Evolutionary conservation across 169 alveolate species (phyloP).

Genomic region (Cyclospora cayetanensis): DNA sequence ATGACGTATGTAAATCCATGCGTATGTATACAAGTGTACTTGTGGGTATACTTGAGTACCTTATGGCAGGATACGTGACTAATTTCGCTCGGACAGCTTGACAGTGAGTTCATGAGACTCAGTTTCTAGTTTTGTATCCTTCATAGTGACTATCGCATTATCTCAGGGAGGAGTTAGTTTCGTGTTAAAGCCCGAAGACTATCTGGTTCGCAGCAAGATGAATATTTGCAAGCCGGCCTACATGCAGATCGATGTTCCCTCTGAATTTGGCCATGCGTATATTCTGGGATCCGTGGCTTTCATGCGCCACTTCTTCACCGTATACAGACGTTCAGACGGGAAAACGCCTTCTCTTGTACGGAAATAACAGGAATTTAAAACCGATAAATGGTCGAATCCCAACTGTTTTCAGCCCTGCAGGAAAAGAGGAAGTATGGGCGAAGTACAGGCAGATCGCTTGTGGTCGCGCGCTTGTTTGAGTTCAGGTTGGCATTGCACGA

Average conservation of each 20-base stretch:
- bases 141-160: too few relatives aligned
- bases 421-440: not conserved
- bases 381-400: not conserved
- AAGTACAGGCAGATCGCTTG: not conserved
- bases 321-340: slow-evolving; percentile 76
- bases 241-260: slow-evolving; percentile 91
- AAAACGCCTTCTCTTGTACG: slow-evolving; percentile 59
- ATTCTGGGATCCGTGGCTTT: slow-evolving; percentile 87
- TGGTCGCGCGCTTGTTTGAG: not conserved
- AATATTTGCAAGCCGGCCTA: slow-evolving; percentile 85
- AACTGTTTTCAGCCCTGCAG: not conserved
- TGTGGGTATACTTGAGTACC: too few relatives aligned
- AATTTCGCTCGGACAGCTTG: too few relatives aligned
- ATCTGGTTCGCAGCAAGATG: slow-evolving; percentile 73
- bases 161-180: slow-evolving; percentile 73
- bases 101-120: too few relatives aligned
- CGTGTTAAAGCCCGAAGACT: slow-evolving; percentile 75
- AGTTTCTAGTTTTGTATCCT: too few relatives aligned
- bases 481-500: slow-evolving; percentile 62
- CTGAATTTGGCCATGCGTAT: slow-evolving; percentile 89
- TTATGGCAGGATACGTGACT: too few relatives aligned
- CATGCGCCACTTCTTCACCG: slow-evolving; percentile 87
- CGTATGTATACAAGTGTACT: too few relatives aligned
- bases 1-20: too few relatives aligned
- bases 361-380: not conserved